Evolutionary conservation across 176 grass and related monocot genomes (phyloP), one percentile per base, ranked within the genome.

Genomic region (Triticum timopheevii): DNA sequence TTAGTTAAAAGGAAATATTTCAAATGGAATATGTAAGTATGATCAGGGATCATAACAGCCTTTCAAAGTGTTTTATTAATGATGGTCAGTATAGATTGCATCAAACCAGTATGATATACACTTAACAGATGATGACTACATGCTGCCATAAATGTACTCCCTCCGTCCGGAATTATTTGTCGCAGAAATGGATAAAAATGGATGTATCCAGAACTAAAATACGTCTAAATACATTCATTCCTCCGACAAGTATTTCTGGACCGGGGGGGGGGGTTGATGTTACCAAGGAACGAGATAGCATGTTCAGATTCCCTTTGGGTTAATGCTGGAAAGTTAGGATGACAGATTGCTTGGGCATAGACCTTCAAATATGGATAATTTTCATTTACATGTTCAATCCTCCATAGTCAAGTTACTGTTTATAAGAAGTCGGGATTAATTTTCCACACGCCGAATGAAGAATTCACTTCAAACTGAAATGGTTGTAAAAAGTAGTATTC

Each of bases 351-450:
- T 77, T 90, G 38, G 40, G 73, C 39, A 36, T 49, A 61, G 28
- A 82, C 62, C 66, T 81, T 86, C 64, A 72, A 82, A 86, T 45
- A 49, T 54, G 62, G 49, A 70, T 77, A 61, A 17, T 34, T 36
- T 13, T 3, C 13, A 9, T 71, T 69, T 89, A 35, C 59, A 22
- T 80, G 81, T 79, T 20, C 65, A 75, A 54, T n/a, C 17, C 45
- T 89, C 15, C 27, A 22, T 73, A n/a, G 36, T 75, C 61, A 62
- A 24, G 13, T 13, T 76, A 58, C 45, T 61, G 13, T 9, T 88
- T 13, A 81, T 68, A 39, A 35, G 11, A 9, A 49, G 70, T 80
- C 13, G 12, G 49, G 25, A 10, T 4, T 67, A 31, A 34, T 59
- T 62, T 59, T 30, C 52, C 10, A 30, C 13, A 30, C 22, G 20